Evolutionary conservation across 1,139 yeast genomes (phyloP), one percentile per base, ranked within the genome.

Genomic region (Candida glucosophila): DNA sequence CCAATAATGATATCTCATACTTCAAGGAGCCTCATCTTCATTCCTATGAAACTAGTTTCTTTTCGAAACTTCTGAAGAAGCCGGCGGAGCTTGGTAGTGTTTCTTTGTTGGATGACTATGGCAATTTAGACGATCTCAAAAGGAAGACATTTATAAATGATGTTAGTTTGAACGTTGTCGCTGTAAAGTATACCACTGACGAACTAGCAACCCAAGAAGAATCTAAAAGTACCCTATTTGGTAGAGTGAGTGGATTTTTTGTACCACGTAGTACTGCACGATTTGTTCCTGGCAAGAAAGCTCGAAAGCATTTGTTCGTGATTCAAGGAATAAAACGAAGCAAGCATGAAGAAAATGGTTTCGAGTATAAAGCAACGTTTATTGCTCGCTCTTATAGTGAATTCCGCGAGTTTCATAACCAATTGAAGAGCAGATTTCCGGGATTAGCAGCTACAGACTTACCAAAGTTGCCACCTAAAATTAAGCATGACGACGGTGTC

Each of bases 381-480:
- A 69, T 79, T 1, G 63, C 73, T 0, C 63, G 85, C 29, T 54
- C 78, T 5, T 86, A 82, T 43, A 57, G 67, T 4, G 83, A 82
- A 12, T 86, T 88, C 44, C 65, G 61, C 31, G 52, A 52, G 3
- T 53, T 88, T 20, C 74, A 77, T 28, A 51, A 55, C 15, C 44
- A 50, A 9, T 53, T 86, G 30, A 67, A 64, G 30, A 57, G 56
- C 24, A 59, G 56, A 26, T 78, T 73, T 38, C 93, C 95, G 0
- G 94, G 93, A 0, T 64, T 77, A 25, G 68, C 68, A 43, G 43
- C 82, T 17, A 80, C 92, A 0, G 64, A 62, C 7, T 52, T 81
- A 9, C 85, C 47, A 2, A 43, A 37, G 16, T 37, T 63, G 13
- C 96, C 40, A 42, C 69, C 25, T 54, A 77, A 55, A 64, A 67